Evolutionary conservation across 441 rosid genomes (phyloP), one percentile per base, ranked within the genome.

Genomic region (Erodium trifolium): DNA sequence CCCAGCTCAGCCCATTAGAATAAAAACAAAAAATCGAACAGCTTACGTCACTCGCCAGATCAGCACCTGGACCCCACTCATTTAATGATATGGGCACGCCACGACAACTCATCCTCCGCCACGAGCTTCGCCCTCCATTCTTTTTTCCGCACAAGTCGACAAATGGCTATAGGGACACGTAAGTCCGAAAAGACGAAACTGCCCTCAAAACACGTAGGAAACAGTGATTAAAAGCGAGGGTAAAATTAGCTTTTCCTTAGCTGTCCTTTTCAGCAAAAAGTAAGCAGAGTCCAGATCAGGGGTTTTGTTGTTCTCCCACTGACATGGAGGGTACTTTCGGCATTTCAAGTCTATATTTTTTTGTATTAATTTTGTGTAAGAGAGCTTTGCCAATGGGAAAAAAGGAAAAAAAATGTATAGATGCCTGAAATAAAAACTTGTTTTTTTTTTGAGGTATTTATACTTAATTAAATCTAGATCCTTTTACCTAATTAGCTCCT

Each of bases 281-380:
- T 47, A 47, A 47, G 53, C 53, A 45, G 51, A 45, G 51, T 45
- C 51, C 51, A 45, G 51, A 45, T 45, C 51, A 45, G 51, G 51
- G 8, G 51, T 45, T 45, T 1, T 8, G 51, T 45, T 45, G 51
- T 45, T 45, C 51, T 45, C 13, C 11, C 51, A 45, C 51, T 45
- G 51, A 45, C 51, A 47, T 1, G 3, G 14, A 47, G 53, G 53
- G 13, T n/a, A 47, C 11, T 47, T 12, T 47, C 53, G 53, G 53
- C 11, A 47, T 47, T 47, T 47, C 53, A 45, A 45, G 12, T 11
- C 13, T 7, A 4, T 43, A 4, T 8, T 45, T 45, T 45, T 7
- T 45, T 11, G 13, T 45, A 2, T 45, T 45, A 8, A 10, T 45
- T 8, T 45, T 11, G 10, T 45, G 6, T 7, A 37, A 37, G 0